phyloP scores from a whole-genome alignment of 2,329 filamentous ascomycete genomes.

The Pestalotiopsis sp. region DNA sequence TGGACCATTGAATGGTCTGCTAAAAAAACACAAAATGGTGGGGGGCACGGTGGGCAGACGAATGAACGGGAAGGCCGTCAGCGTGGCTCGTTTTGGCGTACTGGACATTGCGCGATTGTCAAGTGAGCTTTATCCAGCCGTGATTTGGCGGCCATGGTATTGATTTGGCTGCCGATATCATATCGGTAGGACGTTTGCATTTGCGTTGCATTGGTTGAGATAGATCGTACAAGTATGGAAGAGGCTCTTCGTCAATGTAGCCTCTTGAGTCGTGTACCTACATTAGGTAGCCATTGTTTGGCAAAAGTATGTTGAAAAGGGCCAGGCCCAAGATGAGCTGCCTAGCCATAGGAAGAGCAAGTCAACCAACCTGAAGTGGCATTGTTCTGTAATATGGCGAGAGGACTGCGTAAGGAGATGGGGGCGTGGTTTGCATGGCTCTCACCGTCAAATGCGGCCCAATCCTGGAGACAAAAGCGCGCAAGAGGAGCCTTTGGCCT shows the following conservation, averaged over 20 bases:
- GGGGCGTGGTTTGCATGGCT: background rate
- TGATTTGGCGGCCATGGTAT: background rate
- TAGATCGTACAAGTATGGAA: background rate
- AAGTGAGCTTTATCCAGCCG: background rate
- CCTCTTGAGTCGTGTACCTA: background rate
- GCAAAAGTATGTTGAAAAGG: background rate
- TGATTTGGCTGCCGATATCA: background rate
- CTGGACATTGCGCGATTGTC: background rate
- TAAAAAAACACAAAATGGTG: slow-evolving; percentile 8
- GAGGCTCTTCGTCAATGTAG: background rate
- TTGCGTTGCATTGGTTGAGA: background rate
- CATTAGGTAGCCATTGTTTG: background rate
- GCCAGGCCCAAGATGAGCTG: background rate
- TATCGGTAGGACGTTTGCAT: background rate
- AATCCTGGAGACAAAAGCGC: background rate
- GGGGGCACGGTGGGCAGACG: background rate
- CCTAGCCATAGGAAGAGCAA: background rate
- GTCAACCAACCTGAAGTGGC: background rate
- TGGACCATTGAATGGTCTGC: background rate
- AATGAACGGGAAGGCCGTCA: background rate
- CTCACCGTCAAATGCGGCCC: background rate
- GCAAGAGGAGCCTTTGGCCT: background rate
- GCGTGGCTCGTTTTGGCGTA: background rate
- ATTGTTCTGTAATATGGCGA: background rate
- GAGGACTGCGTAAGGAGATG: background rate